Evolutionary conservation across 306 rosid species (phyloP).

Genomic region (Luffa aegyptiaca): DNA sequence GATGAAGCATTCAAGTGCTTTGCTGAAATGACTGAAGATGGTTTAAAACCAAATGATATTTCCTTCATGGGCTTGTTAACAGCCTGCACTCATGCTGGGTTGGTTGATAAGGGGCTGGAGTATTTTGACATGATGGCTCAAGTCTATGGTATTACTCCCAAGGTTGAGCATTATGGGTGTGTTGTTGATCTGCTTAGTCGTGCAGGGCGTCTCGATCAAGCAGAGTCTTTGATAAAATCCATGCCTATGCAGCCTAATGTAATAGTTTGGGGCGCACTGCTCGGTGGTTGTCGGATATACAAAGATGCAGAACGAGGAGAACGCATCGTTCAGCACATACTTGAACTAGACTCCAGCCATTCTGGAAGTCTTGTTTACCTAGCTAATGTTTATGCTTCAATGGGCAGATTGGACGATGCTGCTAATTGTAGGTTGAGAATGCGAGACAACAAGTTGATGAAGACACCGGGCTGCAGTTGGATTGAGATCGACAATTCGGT

Average conservation of each 20-base stretch:
- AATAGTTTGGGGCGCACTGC: slow-evolving; percentile 36
- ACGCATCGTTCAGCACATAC: slow-evolving; percentile 14
- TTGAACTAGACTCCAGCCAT: slow-evolving; percentile 26
- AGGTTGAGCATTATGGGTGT: slow-evolving; percentile 30
- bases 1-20: slow-evolving; percentile 22
- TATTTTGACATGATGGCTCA: slow-evolving; percentile 19
- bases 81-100: slow-evolving; percentile 31
- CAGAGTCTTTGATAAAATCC: slow-evolving; percentile 19
- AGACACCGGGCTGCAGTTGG: slow-evolving; percentile 28
- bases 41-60: slow-evolving; percentile 23
- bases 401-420: slow-evolving; percentile 28
- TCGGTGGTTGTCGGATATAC: slow-evolving; percentile 23
- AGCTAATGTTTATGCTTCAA: slow-evolving; percentile 24
- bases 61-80: slow-evolving; percentile 30
- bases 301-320: slow-evolving; percentile 25
- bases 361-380: slow-evolving; percentile 33
- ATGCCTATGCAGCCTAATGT: slow-evolving; percentile 29
- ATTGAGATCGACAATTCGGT: slow-evolving; percentile 22
- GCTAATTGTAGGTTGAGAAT: slow-evolving; percentile 24
- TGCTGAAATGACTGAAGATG: slow-evolving; percentile 16
- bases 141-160: slow-evolving; percentile 20
- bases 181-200: slow-evolving; percentile 32
- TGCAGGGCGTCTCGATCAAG: slow-evolving; percentile 23
- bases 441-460: slow-evolving; percentile 16
- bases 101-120: slow-evolving; percentile 22